Base-by-base conservation (phyloP, 2,329 filamentous ascomycete species). In the Chrysosporium keratinophilum region DNA sequence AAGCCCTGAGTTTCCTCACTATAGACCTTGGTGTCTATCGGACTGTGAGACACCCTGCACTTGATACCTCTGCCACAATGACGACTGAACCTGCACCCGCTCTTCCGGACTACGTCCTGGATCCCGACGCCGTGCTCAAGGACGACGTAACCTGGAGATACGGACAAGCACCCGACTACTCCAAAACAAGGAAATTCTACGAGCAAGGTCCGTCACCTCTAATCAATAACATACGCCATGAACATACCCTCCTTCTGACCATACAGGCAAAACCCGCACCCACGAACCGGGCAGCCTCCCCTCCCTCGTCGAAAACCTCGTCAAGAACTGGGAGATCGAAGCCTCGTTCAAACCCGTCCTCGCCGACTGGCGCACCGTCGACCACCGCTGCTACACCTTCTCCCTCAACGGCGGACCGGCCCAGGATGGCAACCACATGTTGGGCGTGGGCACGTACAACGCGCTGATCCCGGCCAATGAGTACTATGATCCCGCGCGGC, bases 261-360 rank as follows among this genome's bases (percentile, higher is more conserved):
- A n/a, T n/a, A n/a, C 61, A 85, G 81, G 78, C 51, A 84, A 82
- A 65, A 72, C 69, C 35, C 74, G 71, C 66, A 75, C 68, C 61
- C 82, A 85, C 65, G 67, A 69, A 44, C 71, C 79, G 2, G 74
- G 73, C 35, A 81, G 76, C 54, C 75, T 85, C 2, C 76, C 78
- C 12, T 69, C 76, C 47, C 75, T 85, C 3, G 81, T 85, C 39
- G 78, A 85, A 65, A 85, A 85, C 63, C 76, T 85, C 1, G 82
- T 85, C 63, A 85, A 85, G 71, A 85, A 85, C 65, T 85, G 82
- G 83, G 82, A 85, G 66, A 78, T 85, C 50, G 82, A 85, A 65
- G 83, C 83, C 0, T 84, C 80, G 0, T 84, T 83, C 76, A 85
- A 85, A 69, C 75, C 76, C 6, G 62, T 73, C 14, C 71, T 84